phyloP scores from a whole-genome alignment of 1,284 basidiomycete genomes.

The Irpex sp. region DNA sequence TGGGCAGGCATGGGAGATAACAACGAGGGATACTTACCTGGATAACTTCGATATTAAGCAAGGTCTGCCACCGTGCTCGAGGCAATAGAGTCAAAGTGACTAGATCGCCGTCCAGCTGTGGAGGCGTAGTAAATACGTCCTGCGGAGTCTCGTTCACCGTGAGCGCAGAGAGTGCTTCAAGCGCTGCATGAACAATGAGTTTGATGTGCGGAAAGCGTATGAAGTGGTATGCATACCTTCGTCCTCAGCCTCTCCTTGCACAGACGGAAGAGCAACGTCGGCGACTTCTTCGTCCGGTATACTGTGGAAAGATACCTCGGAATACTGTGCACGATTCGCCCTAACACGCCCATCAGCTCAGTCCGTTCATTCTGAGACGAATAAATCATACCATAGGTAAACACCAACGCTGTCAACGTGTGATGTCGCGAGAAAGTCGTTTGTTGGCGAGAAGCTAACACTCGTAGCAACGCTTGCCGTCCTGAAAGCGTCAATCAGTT shows the following conservation, averaged over 20 bases:
- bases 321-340: conserved; percentile 94
- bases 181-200: conserved; percentile 32
- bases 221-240: conserved; percentile 41
- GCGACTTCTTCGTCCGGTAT: conserved; percentile 71
- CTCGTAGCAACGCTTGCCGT: conserved; percentile 89
- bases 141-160: conserved; percentile 47
- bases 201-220: not conserved
- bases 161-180: conserved; percentile 55
- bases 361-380: not conserved
- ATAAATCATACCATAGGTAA: conserved; percentile 72
- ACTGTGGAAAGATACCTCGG: conserved; percentile 73
- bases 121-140: conserved; percentile 79
- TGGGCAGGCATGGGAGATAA: too few species aligned
- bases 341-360: conserved; percentile 31
- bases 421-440: conserved; percentile 93
- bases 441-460: conserved; percentile 89
- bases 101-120: conserved; percentile 79
- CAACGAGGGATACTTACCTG: conserved; percentile 45
- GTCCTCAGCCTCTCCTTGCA: conserved; percentile 76
- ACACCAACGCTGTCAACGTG: conserved; percentile 94
- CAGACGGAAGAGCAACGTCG: conserved; percentile 72
- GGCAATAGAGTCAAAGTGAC: conserved; percentile 91
- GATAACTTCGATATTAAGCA: conserved; percentile 94
- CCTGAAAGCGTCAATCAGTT: conserved; percentile 88
- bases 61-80: conserved; percentile 91